Percentiles rank a stretch among this genome's conserved stretches.
phyloP scores from a whole-genome alignment of 208 protist species.

The Trypanosoma mega region DNA sequence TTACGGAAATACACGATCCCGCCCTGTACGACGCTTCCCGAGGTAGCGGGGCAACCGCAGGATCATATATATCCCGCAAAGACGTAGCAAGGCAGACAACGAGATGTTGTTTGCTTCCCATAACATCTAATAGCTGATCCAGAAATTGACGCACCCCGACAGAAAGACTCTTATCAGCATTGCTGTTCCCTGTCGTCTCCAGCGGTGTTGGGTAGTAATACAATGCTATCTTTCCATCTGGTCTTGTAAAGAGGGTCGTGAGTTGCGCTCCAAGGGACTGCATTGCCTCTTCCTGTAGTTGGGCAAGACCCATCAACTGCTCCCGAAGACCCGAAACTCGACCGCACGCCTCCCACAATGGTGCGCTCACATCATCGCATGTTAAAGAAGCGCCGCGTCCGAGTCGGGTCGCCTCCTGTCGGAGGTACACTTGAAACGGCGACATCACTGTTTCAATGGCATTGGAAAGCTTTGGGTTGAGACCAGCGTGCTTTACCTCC shows the following conservation, averaged over 20 bases:
- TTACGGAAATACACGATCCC: conserved; percentile 12
- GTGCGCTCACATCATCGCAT: not conserved
- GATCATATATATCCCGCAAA: conserved; percentile 14
- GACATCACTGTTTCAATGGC: conserved; percentile 7
- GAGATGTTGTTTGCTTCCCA: conserved; percentile 24
- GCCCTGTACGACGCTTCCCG: not conserved
- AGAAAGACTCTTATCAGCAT: no score
- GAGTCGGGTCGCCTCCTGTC: not conserved
- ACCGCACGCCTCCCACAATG: conserved; percentile 3
- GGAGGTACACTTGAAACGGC: conserved; percentile 19
- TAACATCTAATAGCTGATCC: conserved; percentile 22
- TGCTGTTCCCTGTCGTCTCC: not conserved
- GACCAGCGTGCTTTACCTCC: conserved; percentile 17
- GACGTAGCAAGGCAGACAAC: conserved; percentile 18
- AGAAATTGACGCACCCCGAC: conserved; percentile 12
- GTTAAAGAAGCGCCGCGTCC: not conserved
- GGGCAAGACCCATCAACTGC: conserved; percentile 23
- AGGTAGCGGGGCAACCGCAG: no score
- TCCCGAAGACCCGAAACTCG: conserved; percentile 15
- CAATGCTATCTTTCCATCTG: not conserved
- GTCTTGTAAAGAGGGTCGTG: not conserved
- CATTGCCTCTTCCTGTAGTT: conserved; percentile 21
- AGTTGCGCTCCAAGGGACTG: conserved; percentile 18
- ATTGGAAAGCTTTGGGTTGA: conserved; percentile 13
- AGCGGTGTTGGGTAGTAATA: conserved; percentile 5